Conservation (phyloP, 192 early-diverging fungal genomes). For the Coemansia reversa region DNA sequence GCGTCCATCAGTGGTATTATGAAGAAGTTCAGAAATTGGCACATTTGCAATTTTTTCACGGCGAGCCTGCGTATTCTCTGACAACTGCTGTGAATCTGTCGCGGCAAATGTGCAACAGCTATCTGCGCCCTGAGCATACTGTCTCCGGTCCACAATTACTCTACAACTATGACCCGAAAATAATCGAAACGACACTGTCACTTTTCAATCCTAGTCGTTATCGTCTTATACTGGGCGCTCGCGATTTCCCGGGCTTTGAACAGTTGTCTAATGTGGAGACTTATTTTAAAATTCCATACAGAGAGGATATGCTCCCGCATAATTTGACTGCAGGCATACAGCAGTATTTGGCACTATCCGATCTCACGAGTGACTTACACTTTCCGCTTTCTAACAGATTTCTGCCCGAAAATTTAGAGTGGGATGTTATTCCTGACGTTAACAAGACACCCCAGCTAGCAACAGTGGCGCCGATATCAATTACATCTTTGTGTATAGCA, state of each 20-base stretch:
- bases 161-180: slow-evolving; percentile 4
- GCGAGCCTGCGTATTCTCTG: background rate
- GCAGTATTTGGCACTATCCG: too few species aligned
- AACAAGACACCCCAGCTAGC: background rate
- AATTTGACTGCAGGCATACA: background rate
- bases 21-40: slow-evolving; percentile 17
- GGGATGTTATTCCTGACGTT: too few species aligned
- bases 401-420: slow-evolving; percentile 29
- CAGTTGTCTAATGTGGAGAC: slow-evolving; percentile 56
- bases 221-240: slow-evolving; percentile 46
- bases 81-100: background rate
- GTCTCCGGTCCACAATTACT: slow-evolving; percentile 5
- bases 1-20: slow-evolving; percentile 26
- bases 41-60: background rate
- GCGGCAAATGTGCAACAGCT: slow-evolving; percentile 6
- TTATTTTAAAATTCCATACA: slow-evolving; percentile 76
- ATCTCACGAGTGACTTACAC: slow-evolving; percentile 2
- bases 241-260: slow-evolving; percentile 16
- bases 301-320: slow-evolving; percentile 25
- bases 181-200: background rate
- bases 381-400: slow-evolving; percentile 1
- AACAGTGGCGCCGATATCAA: background rate
- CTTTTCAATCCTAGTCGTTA: slow-evolving; percentile 61
- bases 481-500: background rate
- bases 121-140: slow-evolving; percentile 8